phyloP scores from a whole-genome alignment of 345 rosid genomes.

The Citrus cavaleriei region DNA sequence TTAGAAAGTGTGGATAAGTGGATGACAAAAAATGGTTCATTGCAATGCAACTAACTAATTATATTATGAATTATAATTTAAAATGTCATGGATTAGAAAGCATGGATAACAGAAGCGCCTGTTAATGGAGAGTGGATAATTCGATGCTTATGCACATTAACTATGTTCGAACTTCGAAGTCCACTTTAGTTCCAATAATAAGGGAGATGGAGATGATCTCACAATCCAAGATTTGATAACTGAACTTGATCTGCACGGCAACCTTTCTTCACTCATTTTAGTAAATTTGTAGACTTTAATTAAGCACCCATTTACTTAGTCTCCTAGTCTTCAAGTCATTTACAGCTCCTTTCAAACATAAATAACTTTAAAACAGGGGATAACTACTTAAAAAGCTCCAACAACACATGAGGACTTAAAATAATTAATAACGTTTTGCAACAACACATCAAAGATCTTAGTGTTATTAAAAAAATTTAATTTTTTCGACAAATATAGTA shows the following conservation, averaged over 20 bases:
- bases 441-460: no score
- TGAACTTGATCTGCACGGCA: neutral
- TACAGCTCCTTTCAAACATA: neutral
- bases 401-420: neutral
- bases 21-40: neutral
- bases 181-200: neutral
- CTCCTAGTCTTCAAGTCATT: neutral
- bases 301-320: neutral
- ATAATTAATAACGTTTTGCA: neutral
- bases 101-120: neutral
- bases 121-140: neutral
- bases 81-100: neutral
- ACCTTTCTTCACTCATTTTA: neutral
- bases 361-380: neutral
- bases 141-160: neutral
- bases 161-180: neutral
- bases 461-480: neutral
- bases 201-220: neutral
- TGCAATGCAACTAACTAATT: neutral
- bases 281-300: neutral
- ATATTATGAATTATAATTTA: no score
- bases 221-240: neutral
- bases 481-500: neutral
- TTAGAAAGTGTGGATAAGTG: slow-evolving; percentile 1
- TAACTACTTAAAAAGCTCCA: neutral